Base-by-base conservation (phyloP, 257 asterid genomes). In the Penstemon davidsonii region DNA sequence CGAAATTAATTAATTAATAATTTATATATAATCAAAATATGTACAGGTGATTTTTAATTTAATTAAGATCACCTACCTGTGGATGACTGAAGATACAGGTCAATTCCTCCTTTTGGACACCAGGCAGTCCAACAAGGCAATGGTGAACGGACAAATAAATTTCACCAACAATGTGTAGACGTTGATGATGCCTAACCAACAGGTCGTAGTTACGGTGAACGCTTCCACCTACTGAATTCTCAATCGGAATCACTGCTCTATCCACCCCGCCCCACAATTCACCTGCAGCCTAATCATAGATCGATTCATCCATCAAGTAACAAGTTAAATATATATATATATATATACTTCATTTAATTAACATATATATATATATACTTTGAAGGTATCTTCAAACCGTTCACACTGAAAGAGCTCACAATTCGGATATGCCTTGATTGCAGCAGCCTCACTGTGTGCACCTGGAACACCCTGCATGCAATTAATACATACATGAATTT, bases 181-280 rank as follows among this genome's bases (percentile, higher is more conserved):
- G 39, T 40, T 25, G 33, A 25, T 25, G 33, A 5, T 66, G 52
- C 7, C 40, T 38, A 43, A 66, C 42, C 52, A 66, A 18, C 61
- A 66, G 13, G 4, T 66, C 70, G 37, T 66, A 66, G 38, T 66
- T 66, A 7, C 11, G 6, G n/a, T 66, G 61, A 51, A 66, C 18
- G 40, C 61, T 66, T 7, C 70, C 70, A 3, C 70, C 61, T 6
- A 51, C 15, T 66, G 70, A 39, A 36, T 66, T 66, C 52, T 66
- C 70, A 4, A 66, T 52, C 3, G 70, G 61, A 39, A 66, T 66
- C 39, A 66, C 70, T 8, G 70, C 60, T 55, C n/a, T 42, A 8
- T 66, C 70, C 6, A 39, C 70, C 45, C 33, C 5, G 33, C 2
- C 33, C 49, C 11, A 18, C 15, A 40, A 37, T 53, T 66, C 70